A percentile compares a stretch with the other conserved stretches of the same genome.
phyloP scores from a whole-genome alignment of 176 grass and related monocot genomes.

The Coix lacrymajobi region DNA sequence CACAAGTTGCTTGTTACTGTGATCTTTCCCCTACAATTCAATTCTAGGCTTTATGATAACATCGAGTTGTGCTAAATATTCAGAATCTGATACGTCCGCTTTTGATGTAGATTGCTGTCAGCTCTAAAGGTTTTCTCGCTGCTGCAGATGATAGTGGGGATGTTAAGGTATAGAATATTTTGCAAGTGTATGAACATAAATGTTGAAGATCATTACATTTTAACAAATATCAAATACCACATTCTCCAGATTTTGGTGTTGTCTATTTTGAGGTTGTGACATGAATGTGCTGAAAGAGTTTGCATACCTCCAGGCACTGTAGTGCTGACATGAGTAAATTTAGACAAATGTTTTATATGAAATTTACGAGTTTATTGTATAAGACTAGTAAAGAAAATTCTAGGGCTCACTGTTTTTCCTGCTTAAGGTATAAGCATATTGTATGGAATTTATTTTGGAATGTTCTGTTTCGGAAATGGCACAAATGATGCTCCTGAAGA shows the following conservation, averaged over 20 bases:
- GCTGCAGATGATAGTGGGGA: constrained; percentile 95
- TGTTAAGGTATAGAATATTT: constrained; percentile 64
- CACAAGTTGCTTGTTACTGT: background rate
- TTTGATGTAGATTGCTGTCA: constrained; percentile 68
- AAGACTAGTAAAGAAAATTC: background rate
- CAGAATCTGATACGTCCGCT: background rate
- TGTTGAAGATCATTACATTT: background rate
- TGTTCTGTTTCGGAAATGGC: background rate
- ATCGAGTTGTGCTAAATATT: background rate
- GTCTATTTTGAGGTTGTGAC: background rate
- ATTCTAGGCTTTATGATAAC: background rate
- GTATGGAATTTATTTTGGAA: background rate
- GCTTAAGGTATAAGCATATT: background rate
- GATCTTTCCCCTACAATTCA: background rate
- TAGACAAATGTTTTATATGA: background rate
- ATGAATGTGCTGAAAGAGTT: background rate
- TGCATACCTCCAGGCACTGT: background rate
- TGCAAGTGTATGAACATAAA: background rate
- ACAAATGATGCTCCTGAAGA: background rate
- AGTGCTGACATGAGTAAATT: background rate
- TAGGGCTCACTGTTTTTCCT: background rate
- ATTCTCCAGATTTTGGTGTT: background rate
- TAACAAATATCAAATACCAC: background rate
- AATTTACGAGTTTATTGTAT: background rate
- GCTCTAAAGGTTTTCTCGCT: constrained; percentile 79